A percentile compares a stretch with the other conserved stretches of the same genome.
Conservation (phyloP, 163 green algal species). For the Scenedesmus sp. region DNA sequence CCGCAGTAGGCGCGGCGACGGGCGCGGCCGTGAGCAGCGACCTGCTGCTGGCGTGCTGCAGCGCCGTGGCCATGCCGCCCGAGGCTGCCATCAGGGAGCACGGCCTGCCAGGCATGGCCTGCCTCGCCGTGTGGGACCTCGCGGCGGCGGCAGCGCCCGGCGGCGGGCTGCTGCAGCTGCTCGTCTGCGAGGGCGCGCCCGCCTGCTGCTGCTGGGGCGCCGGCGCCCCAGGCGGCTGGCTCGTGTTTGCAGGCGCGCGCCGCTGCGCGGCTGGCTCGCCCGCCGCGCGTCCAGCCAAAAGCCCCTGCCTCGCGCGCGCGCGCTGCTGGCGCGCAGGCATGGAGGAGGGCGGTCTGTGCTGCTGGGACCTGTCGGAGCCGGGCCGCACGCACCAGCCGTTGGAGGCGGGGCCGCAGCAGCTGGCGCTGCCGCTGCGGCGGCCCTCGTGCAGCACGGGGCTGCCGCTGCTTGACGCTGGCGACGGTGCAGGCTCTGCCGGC, state of each 20-base stretch:
- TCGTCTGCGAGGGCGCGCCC: constrained; percentile 57
- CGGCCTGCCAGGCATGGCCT: constrained; percentile 29
- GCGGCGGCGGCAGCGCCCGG: not conserved
- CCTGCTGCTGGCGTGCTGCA: constrained; percentile 18
- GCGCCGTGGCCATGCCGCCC: constrained; percentile 16
- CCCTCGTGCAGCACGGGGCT: not conserved
- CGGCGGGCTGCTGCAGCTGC: constrained; percentile 37
- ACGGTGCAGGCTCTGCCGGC: not conserved
- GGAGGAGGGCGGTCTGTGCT: constrained; percentile 60
- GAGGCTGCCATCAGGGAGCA: constrained; percentile 37
- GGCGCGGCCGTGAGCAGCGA: not conserved
- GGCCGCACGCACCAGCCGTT: constrained; percentile 25
- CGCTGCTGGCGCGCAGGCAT: constrained; percentile 44
- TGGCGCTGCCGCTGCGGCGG: not conserved
- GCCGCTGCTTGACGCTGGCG: constrained; percentile 7
- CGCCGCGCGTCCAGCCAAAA: not conserved
- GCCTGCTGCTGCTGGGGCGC: constrained; percentile 57
- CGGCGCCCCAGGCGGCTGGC: constrained; percentile 35
- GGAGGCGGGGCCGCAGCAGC: constrained; percentile 20
- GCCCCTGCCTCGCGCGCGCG: not conserved
- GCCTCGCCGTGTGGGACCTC: constrained; percentile 50
- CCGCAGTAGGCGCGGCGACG: not conserved
- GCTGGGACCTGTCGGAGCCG: constrained; percentile 64
- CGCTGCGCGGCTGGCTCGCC: not conserved
- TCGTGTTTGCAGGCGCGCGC: constrained; percentile 56